These are phyloP conservation scores for Serendipita vermifera DNA, from an alignment of 768 basidiomycete species.

Conservation along the genomic window DNA sequence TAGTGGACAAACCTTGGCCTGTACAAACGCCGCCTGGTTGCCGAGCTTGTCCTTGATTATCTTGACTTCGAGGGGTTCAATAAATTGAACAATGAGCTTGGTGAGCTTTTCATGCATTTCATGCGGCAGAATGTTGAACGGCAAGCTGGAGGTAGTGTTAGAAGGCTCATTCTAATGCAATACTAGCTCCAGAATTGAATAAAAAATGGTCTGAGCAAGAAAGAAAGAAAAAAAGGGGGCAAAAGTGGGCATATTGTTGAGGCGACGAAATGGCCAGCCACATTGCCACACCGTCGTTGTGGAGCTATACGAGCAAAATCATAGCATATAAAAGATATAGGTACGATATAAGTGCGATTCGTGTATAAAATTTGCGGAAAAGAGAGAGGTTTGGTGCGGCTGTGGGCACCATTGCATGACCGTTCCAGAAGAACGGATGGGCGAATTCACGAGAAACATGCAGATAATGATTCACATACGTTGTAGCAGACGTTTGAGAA, in stretches of 20 bases:
- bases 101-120: conserved; percentile 53
- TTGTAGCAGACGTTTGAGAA: conserved; percentile 1
- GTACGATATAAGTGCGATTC: too few relatives aligned
- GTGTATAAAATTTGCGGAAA: too few relatives aligned
- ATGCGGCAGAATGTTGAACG: conserved; percentile 49
- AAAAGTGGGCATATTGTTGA: not conserved
- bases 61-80: conserved; percentile 50
- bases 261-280: not conserved
- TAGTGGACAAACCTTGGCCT: conserved; percentile 51
- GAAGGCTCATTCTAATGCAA: too few relatives aligned
- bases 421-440: too few relatives aligned
- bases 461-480: too few relatives aligned
- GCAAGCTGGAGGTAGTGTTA: conserved; percentile 1
- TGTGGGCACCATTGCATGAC: too few relatives aligned
- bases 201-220: conserved; percentile 5
- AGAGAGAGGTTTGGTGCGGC: too few relatives aligned
- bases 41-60: conserved; percentile 52
- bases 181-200: conserved; percentile 12
- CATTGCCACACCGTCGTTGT: too few relatives aligned
- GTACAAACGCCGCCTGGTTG: conserved; percentile 61
- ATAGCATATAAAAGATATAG: too few relatives aligned
- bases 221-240: not conserved
- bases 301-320: too few relatives aligned
- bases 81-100: conserved; percentile 52
- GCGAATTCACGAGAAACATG: too few relatives aligned